phyloP scores from a whole-genome alignment of 2,329 filamentous ascomycete species.

The Elsinoe fawcettii region DNA sequence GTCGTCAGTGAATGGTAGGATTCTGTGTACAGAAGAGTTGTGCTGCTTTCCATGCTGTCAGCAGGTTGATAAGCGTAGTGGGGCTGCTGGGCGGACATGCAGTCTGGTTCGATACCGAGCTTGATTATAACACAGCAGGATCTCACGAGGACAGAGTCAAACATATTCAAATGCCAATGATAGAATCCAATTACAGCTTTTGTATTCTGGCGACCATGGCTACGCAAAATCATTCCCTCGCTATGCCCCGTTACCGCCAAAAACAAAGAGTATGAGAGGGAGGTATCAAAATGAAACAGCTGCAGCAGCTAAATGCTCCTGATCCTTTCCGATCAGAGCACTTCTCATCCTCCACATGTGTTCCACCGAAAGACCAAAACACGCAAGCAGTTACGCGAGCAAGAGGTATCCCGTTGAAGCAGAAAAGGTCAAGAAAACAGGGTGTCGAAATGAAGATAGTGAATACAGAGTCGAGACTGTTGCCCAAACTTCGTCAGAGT shows the following conservation, averaged over 20 bases:
- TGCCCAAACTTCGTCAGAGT: not conserved
- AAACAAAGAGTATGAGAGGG: not conserved
- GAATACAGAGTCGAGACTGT: conserved; percentile 10
- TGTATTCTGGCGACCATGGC: not conserved
- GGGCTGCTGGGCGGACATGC: no score
- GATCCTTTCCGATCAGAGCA: not conserved
- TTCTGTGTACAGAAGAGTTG: no score
- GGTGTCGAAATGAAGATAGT: conserved; percentile 12
- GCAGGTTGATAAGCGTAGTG: no score
- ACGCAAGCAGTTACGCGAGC: not conserved
- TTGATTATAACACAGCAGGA: no score
- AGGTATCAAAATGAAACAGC: not conserved
- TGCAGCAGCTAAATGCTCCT: not conserved
- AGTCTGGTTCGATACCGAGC: no score
- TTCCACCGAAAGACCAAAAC: not conserved
- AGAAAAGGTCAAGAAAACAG: not conserved
- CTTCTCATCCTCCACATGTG: not conserved
- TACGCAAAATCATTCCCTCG: not conserved
- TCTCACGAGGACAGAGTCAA: not conserved
- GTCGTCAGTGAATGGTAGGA: not conserved
- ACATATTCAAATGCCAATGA: not conserved
- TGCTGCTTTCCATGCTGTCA: no score
- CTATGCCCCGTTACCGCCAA: conserved; percentile 12
- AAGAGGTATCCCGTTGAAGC: conserved; percentile 5
- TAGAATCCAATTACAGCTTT: not conserved